Percentiles rank a stretch among this genome's conserved stretches.
Conservation (phyloP, 1,284 basidiomycete genomes). For the Takashimella koratensis region DNA sequence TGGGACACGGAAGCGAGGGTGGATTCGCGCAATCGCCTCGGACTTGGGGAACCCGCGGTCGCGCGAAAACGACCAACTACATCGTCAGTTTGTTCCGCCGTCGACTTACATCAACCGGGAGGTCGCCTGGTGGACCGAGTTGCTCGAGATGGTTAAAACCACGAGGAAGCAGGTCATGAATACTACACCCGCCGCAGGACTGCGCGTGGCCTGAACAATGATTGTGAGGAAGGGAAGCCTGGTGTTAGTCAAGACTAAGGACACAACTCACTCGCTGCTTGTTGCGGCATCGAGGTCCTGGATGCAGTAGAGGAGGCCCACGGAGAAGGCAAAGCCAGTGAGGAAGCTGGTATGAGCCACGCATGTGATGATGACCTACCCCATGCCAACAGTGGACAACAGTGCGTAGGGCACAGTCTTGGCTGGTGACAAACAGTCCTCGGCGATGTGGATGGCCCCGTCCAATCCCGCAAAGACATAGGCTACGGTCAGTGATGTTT, state of each 20-base stretch:
- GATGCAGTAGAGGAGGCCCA: constrained; percentile 12
- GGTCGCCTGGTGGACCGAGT: constrained; percentile 12
- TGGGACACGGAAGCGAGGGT: constrained; percentile 10
- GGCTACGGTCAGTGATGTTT: neutral
- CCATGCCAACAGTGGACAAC: constrained; percentile 5
- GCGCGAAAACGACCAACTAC: constrained; percentile 12
- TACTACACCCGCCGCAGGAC: constrained; percentile 7
- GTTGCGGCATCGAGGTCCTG: constrained; percentile 12
- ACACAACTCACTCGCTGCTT: neutral
- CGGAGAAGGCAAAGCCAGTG: constrained; percentile 6
- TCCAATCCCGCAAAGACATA: constrained; percentile 13
- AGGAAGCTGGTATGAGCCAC: constrained; percentile 1
- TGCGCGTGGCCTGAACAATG: constrained; percentile 12
- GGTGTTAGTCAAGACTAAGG: neutral
- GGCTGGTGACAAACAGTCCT: constrained; percentile 9
- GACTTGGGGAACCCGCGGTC: constrained; percentile 12
- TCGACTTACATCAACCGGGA: constrained; percentile 7
- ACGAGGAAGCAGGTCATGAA: constrained; percentile 6
- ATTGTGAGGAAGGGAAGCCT: constrained; percentile 14
- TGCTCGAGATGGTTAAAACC: constrained; percentile 10
- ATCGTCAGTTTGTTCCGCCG: neutral
- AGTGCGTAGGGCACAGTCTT: constrained; percentile 11
- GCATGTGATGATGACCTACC: neutral
- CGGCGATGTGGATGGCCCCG: constrained; percentile 14
- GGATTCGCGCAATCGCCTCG: constrained; percentile 1